Base-by-base conservation (phyloP, 1,284 basidiomycete species). In the Apiotrichum sp. region DNA sequence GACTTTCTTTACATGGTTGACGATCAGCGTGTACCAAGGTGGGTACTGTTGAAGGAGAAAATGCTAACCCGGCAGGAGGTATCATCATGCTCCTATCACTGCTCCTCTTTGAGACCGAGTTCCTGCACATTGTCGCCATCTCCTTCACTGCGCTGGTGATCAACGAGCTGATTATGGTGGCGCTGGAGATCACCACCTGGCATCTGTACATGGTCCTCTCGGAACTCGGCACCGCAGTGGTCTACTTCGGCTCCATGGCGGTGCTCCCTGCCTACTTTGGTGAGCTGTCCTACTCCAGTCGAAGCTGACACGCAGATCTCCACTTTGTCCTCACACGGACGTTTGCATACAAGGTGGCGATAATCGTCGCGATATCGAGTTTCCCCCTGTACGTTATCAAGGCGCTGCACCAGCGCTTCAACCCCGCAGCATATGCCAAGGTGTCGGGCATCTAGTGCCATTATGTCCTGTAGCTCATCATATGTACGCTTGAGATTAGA, bases 81-180 rank as follows among this genome's bases (percentile, higher is more conserved):
- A 90, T 92, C 1, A 99, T 99, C 76, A 99, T 99, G 95, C 89
- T 98, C 68, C 85, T 96, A 78, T 96, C 90, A 0, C 83, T 99
- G 10, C 82, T 97, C 1, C 81, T 99, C 1, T 99, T 98, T 75
- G 96, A 98, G 76, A 95, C 85, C 62, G 93, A 99, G 70, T 98
- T 98, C 75, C 76, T 98, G 63, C 96, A 98, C 73, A 98, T 98
- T 62, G 95, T 99, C 45, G 86, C 91, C 16, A 99, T 98, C 64
- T 97, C 93, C 0, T 99, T 98, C 76, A 97, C 93, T 0, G 91
- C 96, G 0, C 80, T 98, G 48, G 86, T 99, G 57, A 78, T 98
- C 40, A 99, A 98, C 75, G 96, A 99, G 72, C 82, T 99, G 50
- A 93, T 98, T 77, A 99, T 99, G 96, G 96, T 98, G 42, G 93